phyloP scores from a whole-genome alignment of 208 protist species.

The Crithidia bombi region DNA sequence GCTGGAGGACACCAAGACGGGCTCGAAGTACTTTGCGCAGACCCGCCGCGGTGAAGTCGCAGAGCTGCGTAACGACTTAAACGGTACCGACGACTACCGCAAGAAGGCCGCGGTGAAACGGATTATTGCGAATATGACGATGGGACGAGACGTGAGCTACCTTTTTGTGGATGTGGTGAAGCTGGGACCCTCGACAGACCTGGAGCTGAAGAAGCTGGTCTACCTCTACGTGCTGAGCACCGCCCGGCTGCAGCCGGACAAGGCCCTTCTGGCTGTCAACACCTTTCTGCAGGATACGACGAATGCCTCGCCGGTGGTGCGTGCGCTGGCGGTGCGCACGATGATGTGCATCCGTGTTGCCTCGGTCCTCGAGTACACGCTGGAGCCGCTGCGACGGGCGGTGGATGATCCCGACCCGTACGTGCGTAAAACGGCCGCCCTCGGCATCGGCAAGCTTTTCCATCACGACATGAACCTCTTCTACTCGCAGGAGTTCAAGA shows the following conservation, averaged over 20 bases:
- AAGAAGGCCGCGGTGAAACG: constrained; percentile 98
- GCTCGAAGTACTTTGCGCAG: constrained; percentile 76
- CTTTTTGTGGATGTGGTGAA: constrained; percentile 98
- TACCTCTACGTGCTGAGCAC: constrained; percentile 99
- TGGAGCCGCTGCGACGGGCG: constrained; percentile 95
- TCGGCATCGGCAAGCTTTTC: constrained; percentile 99
- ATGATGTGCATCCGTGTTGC: constrained; percentile 99
- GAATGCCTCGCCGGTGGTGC: constrained; percentile 96
- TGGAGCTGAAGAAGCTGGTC: constrained; percentile 99
- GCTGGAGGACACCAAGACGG: constrained; percentile 54
- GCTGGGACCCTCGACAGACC: constrained; percentile 97
- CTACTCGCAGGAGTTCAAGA: constrained; percentile 93
- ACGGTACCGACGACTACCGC: constrained; percentile 81
- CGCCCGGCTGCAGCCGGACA: constrained; percentile 98
- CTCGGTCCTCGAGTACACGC: constrained; percentile 97
- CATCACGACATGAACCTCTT: constrained; percentile 97
- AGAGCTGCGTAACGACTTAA: constrained; percentile 94
- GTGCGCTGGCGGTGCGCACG: constrained; percentile 98
- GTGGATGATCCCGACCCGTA: constrained; percentile 97
- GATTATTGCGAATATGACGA: constrained; percentile 99
- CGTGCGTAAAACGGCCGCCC: constrained; percentile 99
- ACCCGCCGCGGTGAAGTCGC: constrained; percentile 89
- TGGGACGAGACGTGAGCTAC: constrained; percentile 98
- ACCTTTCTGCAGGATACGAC: constrained; percentile 97
- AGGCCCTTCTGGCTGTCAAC: constrained; percentile 99